Base-by-base conservation (phyloP, 2,329 filamentous ascomycete species). In the Xenoacremonium recifei region DNA sequence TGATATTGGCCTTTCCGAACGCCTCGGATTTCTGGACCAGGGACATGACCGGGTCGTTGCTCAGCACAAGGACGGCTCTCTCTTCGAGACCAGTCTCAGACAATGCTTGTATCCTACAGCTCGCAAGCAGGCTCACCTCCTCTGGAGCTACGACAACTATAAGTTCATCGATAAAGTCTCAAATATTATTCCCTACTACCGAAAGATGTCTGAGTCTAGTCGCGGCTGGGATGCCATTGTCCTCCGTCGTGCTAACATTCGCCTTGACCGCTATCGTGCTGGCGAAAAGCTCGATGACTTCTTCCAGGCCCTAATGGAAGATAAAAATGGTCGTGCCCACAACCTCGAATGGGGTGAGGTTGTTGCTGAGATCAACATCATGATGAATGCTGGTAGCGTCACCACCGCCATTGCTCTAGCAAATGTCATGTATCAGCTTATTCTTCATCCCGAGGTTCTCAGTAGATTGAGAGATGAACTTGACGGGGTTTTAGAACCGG, bases 261-360 rank as follows among this genome's bases (percentile, higher is more conserved):
- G 54, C 3, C 42, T 56, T 0, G 44, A 49, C 4, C 44, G 49
- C 9, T 53, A 53, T 16, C 49, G 45, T 6, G 37, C 39, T 4
- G 77, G 76, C 15, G 77, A 81, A 55, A 75, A 76, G 51, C 68
- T 80, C 0, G 73, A 79, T 37, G 79, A 82, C 52, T 80, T 82
- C 59, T 80, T 82, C 61, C 64, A 72, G 37, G 67, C 69, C 1
- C 55, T 81, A 4, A 77, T 82, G 73, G 72, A 71, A 30, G 67
- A 70, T 39, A 68, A 65, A 50, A 63, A 66, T 13, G 69, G 64
- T 4, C 51, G 55, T 9, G 55, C 67, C 0, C 40, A 53, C 15
- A 48, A 50, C 21, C 69, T 81, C 3, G 72, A 79, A 48, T 77
- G 69, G 68, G 77, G 78, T 16, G 78, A 82, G 58, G 73, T 80